These are phyloP conservation scores for Boletellus sp. DNA, from an alignment of 1,284 basidiomycete species.

Conservation along the genomic window DNA sequence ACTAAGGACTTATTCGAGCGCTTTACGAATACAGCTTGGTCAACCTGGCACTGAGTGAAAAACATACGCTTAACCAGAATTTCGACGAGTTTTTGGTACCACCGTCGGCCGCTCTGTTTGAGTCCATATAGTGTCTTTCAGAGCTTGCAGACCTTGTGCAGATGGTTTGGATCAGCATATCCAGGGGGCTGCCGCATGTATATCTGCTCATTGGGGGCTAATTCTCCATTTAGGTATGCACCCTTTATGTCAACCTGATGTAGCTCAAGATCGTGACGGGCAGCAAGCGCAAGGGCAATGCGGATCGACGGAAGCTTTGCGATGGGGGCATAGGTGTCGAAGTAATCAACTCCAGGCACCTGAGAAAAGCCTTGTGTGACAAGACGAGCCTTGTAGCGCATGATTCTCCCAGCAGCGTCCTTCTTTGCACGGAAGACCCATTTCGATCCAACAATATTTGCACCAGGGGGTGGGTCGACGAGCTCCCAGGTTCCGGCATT, in stretches of 20 bases:
- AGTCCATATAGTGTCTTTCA: not conserved
- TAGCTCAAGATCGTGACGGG: constrained; percentile 2
- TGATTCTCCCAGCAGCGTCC: not conserved
- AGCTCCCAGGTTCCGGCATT: constrained; percentile 14
- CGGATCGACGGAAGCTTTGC: constrained; percentile 2
- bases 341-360: constrained; percentile 5
- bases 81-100: not conserved
- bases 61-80: not conserved
- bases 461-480: constrained; percentile 1
- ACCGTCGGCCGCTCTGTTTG: not conserved
- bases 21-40: not conserved
- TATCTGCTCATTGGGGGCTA: not conserved
- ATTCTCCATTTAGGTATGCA: not conserved
- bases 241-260: constrained; percentile 10
- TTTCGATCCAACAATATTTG: not conserved
- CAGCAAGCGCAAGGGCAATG: not conserved
- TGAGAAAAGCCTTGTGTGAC: not conserved
- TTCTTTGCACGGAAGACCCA: constrained; percentile 3
- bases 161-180: not conserved
- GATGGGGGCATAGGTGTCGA: not conserved
- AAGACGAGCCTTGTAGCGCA: not conserved
- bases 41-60: not conserved
- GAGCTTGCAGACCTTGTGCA: not conserved
- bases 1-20: not conserved
- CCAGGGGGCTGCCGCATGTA: constrained; percentile 3